A percentile compares a stretch with the other conserved stretches of the same genome.
These are phyloP conservation scores for Daedaleopsis sinensis DNA, from an alignment of 768 basidiomycete genomes.

Conservation along the genomic window DNA sequence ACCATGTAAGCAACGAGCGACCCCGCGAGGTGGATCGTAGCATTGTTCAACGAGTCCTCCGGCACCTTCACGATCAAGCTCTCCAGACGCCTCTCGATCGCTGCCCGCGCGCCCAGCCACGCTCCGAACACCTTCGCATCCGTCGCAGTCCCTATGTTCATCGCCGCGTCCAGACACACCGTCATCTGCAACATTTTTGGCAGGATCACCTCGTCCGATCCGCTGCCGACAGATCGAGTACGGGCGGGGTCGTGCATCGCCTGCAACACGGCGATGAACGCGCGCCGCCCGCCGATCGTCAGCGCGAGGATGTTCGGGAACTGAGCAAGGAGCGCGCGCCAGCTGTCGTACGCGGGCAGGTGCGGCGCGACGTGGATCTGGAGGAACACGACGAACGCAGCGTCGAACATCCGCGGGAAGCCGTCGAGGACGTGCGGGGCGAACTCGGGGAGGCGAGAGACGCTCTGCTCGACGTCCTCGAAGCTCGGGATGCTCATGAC, in stretches of 20 bases:
- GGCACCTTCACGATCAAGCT: constrained; percentile 1
- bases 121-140: not conserved
- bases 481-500: not conserved
- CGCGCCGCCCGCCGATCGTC: not conserved
- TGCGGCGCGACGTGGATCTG: not conserved
- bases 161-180: not conserved
- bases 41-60: not conserved
- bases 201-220: not conserved
- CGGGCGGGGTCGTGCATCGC: not conserved
- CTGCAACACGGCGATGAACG: not conserved
- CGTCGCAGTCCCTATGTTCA: not conserved
- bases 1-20: not conserved
- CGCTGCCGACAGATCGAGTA: no score
- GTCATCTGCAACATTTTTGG: not conserved
- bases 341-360: not conserved
- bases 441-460: not conserved
- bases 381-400: not conserved
- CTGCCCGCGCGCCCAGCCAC: not conserved
- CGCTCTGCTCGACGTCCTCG: not conserved
- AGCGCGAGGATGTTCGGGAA: not conserved
- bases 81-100: not conserved
- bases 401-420: not conserved
- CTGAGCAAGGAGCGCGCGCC: not conserved
- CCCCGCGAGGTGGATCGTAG: not conserved
- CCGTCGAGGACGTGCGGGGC: not conserved